These are phyloP conservation scores for Hypoxylon fragiforme DNA, from an alignment of 495 filamentous ascomycete species.

Conservation along the genomic window DNA sequence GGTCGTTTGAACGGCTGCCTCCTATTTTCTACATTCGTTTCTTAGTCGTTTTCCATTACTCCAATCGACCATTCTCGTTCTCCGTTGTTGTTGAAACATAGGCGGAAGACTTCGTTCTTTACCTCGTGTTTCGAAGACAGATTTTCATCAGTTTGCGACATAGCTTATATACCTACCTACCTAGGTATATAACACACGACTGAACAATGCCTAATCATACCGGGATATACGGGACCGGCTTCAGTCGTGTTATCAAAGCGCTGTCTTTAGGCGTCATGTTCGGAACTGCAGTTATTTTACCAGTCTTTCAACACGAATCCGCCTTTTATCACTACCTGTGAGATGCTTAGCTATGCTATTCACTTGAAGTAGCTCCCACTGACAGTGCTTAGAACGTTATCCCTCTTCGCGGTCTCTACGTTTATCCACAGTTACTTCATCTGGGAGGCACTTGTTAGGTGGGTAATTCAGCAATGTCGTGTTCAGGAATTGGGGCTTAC, in stretches of 20 bases:
- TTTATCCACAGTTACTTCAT: slow-evolving; percentile 11
- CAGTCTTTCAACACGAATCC: slow-evolving; percentile 28
- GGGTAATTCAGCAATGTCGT: background rate
- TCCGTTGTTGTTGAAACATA: too few species aligned
- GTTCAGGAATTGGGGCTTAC: slow-evolving; percentile 3
- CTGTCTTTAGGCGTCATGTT: slow-evolving; percentile 41
- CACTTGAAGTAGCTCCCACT: slow-evolving; percentile 17
- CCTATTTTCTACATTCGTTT: background rate
- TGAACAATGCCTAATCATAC: background rate
- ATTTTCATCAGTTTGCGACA: too few species aligned
- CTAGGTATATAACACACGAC: background rate
- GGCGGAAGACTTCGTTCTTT: background rate
- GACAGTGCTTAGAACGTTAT: slow-evolving; percentile 11
- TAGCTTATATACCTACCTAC: too few species aligned
- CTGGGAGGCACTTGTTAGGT: slow-evolving; percentile 14
- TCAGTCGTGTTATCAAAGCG: slow-evolving; percentile 25
- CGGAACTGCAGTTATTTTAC: slow-evolving; percentile 38
- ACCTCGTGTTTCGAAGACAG: background rate
- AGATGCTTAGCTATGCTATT: slow-evolving; percentile 9
- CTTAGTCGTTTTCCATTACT: too few species aligned
- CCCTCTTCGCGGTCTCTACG: slow-evolving; percentile 12
- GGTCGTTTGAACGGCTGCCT: background rate
- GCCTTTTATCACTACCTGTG: slow-evolving; percentile 38
- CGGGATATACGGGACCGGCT: background rate
- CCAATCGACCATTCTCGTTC: too few species aligned